Percentiles rank a stretch among this genome's conserved stretches.
Conservation (phyloP, 192 early-diverging fungal species). For the Linnemannia zychae region DNA sequence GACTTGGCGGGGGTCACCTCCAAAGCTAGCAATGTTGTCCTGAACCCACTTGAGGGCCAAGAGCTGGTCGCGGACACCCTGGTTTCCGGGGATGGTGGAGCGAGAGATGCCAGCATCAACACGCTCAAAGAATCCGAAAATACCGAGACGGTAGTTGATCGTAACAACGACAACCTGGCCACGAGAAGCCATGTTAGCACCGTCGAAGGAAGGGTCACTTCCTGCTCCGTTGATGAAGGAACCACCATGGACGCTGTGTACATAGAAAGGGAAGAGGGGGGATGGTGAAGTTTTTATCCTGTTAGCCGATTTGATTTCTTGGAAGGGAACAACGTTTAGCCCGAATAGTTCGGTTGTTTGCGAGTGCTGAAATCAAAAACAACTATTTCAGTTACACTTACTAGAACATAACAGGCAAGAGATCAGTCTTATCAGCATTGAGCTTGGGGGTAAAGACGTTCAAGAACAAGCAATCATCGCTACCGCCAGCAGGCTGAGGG, state of each 20-base stretch:
- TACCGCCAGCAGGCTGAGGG: constrained; percentile 26
- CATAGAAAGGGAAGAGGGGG: neutral
- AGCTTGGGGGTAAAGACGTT: constrained; percentile 37
- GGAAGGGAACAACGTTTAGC: neutral
- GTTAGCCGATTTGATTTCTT: neutral
- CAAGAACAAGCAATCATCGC: constrained; percentile 41
- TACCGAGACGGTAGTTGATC: constrained; percentile 34
- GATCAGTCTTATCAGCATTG: constrained; percentile 1
- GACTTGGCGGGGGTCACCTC: constrained; percentile 21
- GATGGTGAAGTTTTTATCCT: neutral
- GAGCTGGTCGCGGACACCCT: constrained; percentile 32
- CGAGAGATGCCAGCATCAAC: constrained; percentile 28
- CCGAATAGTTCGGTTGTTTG: too few species aligned
- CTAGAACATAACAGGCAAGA: constrained; percentile 38
- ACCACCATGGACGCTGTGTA: constrained; percentile 21
- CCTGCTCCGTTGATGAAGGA: constrained; percentile 25
- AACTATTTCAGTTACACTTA: neutral
- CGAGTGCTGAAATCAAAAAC: too few species aligned
- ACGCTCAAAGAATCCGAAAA: constrained; percentile 33
- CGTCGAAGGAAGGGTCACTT: constrained; percentile 26
- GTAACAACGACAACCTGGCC: constrained; percentile 22
- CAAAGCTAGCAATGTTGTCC: constrained; percentile 22
- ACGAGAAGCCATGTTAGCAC: constrained; percentile 24
- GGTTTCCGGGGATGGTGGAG: constrained; percentile 20
- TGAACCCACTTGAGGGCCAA: constrained; percentile 25